Evolutionary conservation across 371 early-diverging fungal species (phyloP).

Genomic region (Mucor piriformis): DNA sequence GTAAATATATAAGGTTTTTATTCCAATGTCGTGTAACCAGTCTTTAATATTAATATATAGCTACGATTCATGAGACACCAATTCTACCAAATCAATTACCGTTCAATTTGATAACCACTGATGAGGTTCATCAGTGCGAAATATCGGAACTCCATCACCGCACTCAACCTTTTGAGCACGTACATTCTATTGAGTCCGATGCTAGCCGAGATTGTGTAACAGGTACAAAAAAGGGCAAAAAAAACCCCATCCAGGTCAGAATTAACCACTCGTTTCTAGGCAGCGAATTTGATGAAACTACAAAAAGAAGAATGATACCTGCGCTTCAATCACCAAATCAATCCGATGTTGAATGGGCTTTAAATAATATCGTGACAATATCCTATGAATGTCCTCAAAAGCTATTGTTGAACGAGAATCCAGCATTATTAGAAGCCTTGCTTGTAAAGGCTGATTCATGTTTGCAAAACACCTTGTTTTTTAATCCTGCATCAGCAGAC

Average conservation of each 20-base stretch:
- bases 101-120: conserved; percentile 23
- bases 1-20: conserved; percentile 2
- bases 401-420: conserved; percentile 68
- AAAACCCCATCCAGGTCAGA: too few relatives aligned
- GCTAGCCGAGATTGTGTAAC: conserved; percentile 23
- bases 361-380: conserved; percentile 77
- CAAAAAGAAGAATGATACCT: conserved; percentile 69
- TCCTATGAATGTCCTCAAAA: conserved; percentile 65
- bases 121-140: conserved; percentile 23
- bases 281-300: conserved; percentile 42
- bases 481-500: background rate
- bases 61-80: conserved; percentile 5
- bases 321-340: conserved; percentile 74
- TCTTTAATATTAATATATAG: background rate
- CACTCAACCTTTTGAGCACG: conserved; percentile 38
- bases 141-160: conserved; percentile 39
- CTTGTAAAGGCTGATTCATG: conserved; percentile 59
- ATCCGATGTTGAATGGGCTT: conserved; percentile 86
- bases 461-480: conserved; percentile 33
- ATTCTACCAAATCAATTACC: conserved; percentile 17
- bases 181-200: conserved; percentile 34
- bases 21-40: background rate
- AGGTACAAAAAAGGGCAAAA: conserved; percentile 2
- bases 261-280: conserved; percentile 13
- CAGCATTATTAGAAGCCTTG: conserved; percentile 66